Evolutionary conservation across 2,329 filamentous ascomycete species (phyloP), one percentile per base, ranked within the genome.

Genomic region (Amphichorda felina): DNA sequence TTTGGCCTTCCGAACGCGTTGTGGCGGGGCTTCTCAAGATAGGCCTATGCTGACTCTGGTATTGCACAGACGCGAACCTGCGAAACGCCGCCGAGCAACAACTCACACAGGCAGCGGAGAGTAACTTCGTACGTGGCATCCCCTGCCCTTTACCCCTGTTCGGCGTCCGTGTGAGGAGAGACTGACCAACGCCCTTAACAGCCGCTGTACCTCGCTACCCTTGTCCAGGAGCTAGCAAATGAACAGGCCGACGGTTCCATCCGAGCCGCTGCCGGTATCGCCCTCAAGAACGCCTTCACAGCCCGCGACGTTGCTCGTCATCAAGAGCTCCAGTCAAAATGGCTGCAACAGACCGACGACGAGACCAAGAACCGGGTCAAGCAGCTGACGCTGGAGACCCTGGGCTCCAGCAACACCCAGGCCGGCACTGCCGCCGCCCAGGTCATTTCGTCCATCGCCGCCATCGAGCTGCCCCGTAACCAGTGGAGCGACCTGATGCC

Each of bases 251-350:
- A 83, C 55, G 74, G 82, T 45, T 75, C 85, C 55, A 91, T 95
- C 56, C 82, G 91, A 71, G 82, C 85, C 49, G 89, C 91, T 48
- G 91, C 91, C 50, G 91, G 88, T 76, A 76, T 98, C 50, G 89
- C 91, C 49, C 71, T 98, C 54, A 98, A 98, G 68, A 98, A 98
- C 72, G 83, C 91, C 52, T 96, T 98, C 68, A 86, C 85, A 54
- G 84, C 88, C 53, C 82, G 91, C 70, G 91, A 98, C 62, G 80
- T 80, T 53, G 68, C 77, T 52, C 82, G 87, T 55, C 79, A 94
- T 63, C 81, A 84, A 55, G 83, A 93, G 57, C 76, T 96, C 39
- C 91, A 96, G 66, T 73, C 78, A 54, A 87, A 93, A 80, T 98
- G 91, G 91, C 68, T 91, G 43, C 75, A 80, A 57, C 78, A 83